Evolutionary conservation across 2,329 filamentous ascomycete species (phyloP), one percentile per base, ranked within the genome.

Genomic region (Plenodomus lindquistii): DNA sequence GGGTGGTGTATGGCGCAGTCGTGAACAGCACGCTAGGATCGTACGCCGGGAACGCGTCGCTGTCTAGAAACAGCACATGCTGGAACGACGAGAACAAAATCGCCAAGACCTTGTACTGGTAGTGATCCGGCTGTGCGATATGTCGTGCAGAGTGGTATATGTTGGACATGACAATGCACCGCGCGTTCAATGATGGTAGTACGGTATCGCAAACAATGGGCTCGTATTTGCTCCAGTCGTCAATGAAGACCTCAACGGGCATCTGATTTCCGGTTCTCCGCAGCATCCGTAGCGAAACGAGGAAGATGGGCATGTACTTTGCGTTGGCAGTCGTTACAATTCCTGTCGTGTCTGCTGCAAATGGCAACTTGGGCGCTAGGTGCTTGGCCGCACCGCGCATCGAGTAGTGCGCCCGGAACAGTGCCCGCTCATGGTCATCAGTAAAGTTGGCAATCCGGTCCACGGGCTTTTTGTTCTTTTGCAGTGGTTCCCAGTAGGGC

Each of bases 41-140:
- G 37, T 73, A 69, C 19, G 77, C 63, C 11, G 81, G 80, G 57
- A 83, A 82, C 51, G 75, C 76, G 58, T 84, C 81, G 46, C 79
- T 79, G 58, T 85, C 82, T 59, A 85, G 77, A 66, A 82, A 83
- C 16, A 85, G 72, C 10, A 83, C 75, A 44, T 83, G 75, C 59
- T 83, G 79, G 54, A 84, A 85, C 3, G 80, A 79, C 1, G 82
- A 83, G 52, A 84, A 79, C 2, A 85, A 70, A 16, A 85, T 76
- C 3, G 81, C 74, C 54, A 84, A 78, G 31, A 79, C 74, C 62
- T 85, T 84, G 70, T 79, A 78, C 59, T 85, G 81, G 59, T 76
- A 83, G 40, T 37, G 64, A 60, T 55, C 53, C 2, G 55, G 57
- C 9, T 38, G 44, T 10, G 40, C 48, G 9, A 69, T 60, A 8